Evolutionary conservation across 805 yeast genomes (phyloP).

Genomic region (Tetrapisispora fleetii): DNA sequence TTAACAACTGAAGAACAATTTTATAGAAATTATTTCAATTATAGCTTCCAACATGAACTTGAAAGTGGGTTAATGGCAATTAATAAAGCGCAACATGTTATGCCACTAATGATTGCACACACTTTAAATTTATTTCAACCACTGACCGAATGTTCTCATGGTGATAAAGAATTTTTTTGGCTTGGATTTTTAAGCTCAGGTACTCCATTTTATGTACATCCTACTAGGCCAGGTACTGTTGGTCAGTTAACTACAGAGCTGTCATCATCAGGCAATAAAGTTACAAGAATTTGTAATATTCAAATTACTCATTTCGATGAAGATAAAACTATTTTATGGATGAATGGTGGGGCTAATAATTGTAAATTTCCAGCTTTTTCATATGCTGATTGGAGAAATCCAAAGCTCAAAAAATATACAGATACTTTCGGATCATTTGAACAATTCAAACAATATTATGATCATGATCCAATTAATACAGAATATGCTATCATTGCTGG

Average conservation of each 20-base stretch:
- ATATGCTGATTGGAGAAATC: constrained; percentile 8
- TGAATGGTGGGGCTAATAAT: constrained; percentile 14
- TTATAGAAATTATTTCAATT: constrained; percentile 35
- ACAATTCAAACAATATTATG: constrained; percentile 5
- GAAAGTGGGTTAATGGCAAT: constrained; percentile 40
- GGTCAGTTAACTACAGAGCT: constrained; percentile 7
- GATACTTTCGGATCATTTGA: constrained; percentile 4
- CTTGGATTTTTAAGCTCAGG: constrained; percentile 50
- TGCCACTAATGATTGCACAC: constrained; percentile 37
- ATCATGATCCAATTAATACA: constrained; percentile 2
- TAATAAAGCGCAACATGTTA: constrained; percentile 36
- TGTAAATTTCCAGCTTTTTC: constrained; percentile 10
- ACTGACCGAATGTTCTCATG: constrained; percentile 46
- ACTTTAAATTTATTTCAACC: constrained; percentile 36
- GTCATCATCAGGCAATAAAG: constrained; percentile 3
- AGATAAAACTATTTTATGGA: constrained; percentile 10
- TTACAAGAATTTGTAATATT: constrained; percentile 7
- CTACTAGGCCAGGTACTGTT: constrained; percentile 9
- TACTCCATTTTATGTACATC: constrained; percentile 31
- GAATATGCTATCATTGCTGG: constrained; percentile 1
- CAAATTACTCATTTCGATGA: constrained; percentile 10
- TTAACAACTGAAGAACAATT: constrained; percentile 25
- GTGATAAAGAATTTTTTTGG: constrained; percentile 71
- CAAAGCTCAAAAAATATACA: constrained; percentile 2
- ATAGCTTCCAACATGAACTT: constrained; percentile 36